Evolutionary conservation across 1,284 basidiomycete species (phyloP).

Genomic region (Papiliotrema nemorosa): DNA sequence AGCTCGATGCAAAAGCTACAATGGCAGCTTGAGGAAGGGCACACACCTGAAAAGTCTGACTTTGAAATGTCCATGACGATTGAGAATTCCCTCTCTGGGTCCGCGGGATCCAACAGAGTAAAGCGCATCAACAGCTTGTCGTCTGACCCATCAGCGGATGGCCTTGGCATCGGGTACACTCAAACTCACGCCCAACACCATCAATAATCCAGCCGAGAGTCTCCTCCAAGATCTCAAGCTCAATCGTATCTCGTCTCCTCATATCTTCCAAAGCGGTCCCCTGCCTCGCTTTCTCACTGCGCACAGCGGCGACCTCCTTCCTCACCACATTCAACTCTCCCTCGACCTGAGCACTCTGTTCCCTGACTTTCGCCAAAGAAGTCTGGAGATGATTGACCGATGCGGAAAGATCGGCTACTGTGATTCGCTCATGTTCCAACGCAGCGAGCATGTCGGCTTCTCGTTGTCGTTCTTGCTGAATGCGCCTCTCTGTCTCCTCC

Average conservation of each 20-base stretch:
- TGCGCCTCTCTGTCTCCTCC: conserved; percentile 38
- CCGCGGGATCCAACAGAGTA: conserved; percentile 60
- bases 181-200: conserved; percentile 60
- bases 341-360: conserved; percentile 34
- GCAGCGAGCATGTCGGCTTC: conserved; percentile 46
- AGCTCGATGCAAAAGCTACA: not conserved
- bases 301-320: conserved; percentile 25
- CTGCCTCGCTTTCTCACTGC: conserved; percentile 65
- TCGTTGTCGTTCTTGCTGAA: conserved; percentile 37
- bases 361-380: conserved; percentile 32
- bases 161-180: too few relatives aligned
- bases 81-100: conserved; percentile 63
- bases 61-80: conserved; percentile 70
- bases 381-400: conserved; percentile 32
- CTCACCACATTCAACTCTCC: conserved; percentile 27
- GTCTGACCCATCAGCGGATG: conserved; percentile 40
- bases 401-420: conserved; percentile 28
- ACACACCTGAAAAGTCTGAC: conserved; percentile 63
- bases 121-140: conserved; percentile 72
- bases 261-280: conserved; percentile 59
- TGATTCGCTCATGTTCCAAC: conserved; percentile 40
- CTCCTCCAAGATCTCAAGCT: conserved; percentile 60
- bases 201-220: conserved; percentile 65
- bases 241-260: conserved; percentile 57
- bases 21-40: not conserved